phyloP scores from a whole-genome alignment of 2,329 filamentous ascomycete species.

The Colletotrichum ledebouriae region DNA sequence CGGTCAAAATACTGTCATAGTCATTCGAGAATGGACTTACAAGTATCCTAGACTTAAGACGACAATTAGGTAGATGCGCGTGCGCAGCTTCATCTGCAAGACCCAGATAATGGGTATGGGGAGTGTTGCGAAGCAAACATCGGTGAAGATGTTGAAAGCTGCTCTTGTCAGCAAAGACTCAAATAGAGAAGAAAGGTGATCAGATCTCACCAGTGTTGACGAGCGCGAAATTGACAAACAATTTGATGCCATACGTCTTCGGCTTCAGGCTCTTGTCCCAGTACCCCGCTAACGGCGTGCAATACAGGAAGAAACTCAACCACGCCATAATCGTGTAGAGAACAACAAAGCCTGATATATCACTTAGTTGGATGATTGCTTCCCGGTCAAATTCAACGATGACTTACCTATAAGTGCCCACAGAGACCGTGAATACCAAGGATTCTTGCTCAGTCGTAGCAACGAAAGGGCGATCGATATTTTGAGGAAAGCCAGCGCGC shows the following conservation, averaged over 20 bases:
- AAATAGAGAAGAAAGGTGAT: neutral
- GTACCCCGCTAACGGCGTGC: conserved; percentile 44
- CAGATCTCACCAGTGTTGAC: conserved; percentile 30
- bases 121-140: conserved; percentile 57
- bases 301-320: conserved; percentile 46
- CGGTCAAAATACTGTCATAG: neutral
- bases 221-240: conserved; percentile 59
- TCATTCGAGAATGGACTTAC: conserved; percentile 42
- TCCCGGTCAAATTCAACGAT: neutral
- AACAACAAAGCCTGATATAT: conserved; percentile 41
- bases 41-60: conserved; percentile 59
- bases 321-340: conserved; percentile 45
- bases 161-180: conserved; percentile 22
- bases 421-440: conserved; percentile 46
- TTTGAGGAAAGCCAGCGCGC: conserved; percentile 43
- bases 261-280: conserved; percentile 44
- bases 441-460: conserved; percentile 44
- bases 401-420: conserved; percentile 45
- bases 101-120: conserved; percentile 58
- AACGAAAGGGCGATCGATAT: conserved; percentile 46
- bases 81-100: conserved; percentile 55
- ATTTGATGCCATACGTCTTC: conserved; percentile 42
- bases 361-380: neutral
- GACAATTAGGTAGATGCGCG: conserved; percentile 54
- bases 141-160: conserved; percentile 59